phyloP scores from a whole-genome alignment of 768 basidiomycete species.

The Trametes meyenii region DNA sequence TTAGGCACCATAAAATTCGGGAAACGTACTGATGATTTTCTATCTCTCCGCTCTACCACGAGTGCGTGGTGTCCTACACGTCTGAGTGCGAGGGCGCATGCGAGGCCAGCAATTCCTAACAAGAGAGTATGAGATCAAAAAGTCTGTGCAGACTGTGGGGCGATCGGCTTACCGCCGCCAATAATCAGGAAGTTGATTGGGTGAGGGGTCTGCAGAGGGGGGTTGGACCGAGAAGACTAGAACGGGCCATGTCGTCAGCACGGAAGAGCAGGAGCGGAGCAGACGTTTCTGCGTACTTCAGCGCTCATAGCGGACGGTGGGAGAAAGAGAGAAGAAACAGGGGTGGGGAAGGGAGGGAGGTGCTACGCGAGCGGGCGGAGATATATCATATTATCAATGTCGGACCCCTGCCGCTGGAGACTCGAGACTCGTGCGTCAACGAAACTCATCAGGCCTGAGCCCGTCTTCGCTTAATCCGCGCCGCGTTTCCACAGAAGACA shows the following conservation, averaged over 20 bases:
- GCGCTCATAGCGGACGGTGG: conserved; percentile 4
- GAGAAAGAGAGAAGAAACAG: background rate
- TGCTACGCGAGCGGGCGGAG: background rate
- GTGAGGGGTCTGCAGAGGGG: conserved; percentile 19
- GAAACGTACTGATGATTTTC: conserved; percentile 12
- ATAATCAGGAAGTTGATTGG: conserved; percentile 35
- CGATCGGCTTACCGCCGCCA: conserved; percentile 31
- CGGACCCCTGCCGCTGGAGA: background rate
- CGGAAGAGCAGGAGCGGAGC: background rate
- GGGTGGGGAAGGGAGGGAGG: background rate
- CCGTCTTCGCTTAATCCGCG: conserved; percentile 6
- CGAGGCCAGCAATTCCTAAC: conserved; percentile 37
- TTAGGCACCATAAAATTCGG: no score
- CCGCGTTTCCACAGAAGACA: conserved; percentile 7
- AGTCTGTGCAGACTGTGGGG: background rate
- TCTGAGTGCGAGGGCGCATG: conserved; percentile 35
- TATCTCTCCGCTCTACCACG: conserved; percentile 33
- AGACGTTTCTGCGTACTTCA: background rate
- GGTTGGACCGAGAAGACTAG: conserved; percentile 7
- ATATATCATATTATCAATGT: conserved; percentile 20
- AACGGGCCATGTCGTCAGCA: background rate
- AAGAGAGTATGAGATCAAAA: background rate
- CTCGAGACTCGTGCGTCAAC: background rate
- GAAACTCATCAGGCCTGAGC: background rate
- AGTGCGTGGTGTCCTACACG: conserved; percentile 37